Percentiles rank a stretch among this genome's conserved stretches.
phyloP scores from a whole-genome alignment of 2,329 filamentous ascomycete genomes.

The Colletotrichum sidae region DNA sequence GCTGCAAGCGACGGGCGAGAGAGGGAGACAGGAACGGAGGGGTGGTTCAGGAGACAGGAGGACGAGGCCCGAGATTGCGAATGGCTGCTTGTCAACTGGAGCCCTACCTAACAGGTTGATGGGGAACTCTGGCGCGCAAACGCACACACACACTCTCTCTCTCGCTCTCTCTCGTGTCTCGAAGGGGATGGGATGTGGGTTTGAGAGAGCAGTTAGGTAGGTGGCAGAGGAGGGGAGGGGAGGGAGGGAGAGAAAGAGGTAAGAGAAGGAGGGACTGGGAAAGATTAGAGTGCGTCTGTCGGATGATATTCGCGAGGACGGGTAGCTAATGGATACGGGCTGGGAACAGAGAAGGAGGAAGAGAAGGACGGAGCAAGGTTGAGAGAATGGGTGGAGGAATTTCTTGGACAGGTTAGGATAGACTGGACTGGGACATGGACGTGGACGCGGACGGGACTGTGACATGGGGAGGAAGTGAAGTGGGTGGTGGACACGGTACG shows the following conservation, averaged over 20 bases:
- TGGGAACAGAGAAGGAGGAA: constrained; percentile 16
- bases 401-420: constrained; percentile 21
- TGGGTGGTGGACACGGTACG: constrained; percentile 32
- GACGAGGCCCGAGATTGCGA: constrained; percentile 28
- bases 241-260: constrained; percentile 30
- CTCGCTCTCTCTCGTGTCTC: constrained; percentile 12
- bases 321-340: constrained; percentile 33
- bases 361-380: constrained; percentile 39
- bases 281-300: constrained; percentile 39
- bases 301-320: constrained; percentile 36
- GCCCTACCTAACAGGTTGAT: constrained; percentile 31
- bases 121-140: constrained; percentile 20
- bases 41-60: constrained; percentile 22
- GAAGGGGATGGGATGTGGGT: constrained; percentile 12
- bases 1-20: constrained; percentile 19
- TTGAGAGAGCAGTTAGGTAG: constrained; percentile 21
- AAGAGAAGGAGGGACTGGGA: constrained; percentile 33
- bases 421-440: constrained; percentile 5
- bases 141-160: neutral
- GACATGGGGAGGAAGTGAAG: constrained; percentile 8
- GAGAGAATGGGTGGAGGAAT: constrained; percentile 26
- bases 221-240: constrained; percentile 37
- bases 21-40: constrained; percentile 34
- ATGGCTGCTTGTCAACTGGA: constrained; percentile 21
- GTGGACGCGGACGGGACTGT: constrained; percentile 27